Conservation (phyloP, 179 eudicot genomes). For the Camellia oleifera region DNA sequence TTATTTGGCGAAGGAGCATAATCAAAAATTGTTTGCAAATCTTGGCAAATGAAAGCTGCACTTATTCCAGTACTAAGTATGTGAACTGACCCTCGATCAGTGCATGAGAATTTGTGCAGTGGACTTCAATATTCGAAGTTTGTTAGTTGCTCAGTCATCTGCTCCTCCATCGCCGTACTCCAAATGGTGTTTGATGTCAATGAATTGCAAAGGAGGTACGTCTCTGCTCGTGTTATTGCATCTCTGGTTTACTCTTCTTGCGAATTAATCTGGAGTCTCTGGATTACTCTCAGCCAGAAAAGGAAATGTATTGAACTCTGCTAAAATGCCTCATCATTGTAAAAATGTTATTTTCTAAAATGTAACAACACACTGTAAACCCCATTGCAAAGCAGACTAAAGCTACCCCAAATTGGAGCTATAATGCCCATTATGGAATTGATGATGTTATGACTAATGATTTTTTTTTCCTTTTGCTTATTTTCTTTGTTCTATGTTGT, state of each 20-base stretch:
- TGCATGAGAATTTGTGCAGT: too few relatives aligned
- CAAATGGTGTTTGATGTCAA: neutral
- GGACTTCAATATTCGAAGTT: neutral
- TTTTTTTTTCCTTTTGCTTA: too few relatives aligned
- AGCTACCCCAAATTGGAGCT: too few relatives aligned
- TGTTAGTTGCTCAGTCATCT: neutral
- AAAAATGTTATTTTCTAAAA: neutral
- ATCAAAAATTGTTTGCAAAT: neutral
- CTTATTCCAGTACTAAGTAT: too few relatives aligned
- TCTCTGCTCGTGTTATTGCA: neutral
- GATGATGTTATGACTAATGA: too few relatives aligned
- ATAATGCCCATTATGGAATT: too few relatives aligned
- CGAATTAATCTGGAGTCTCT: neutral
- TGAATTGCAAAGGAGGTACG: neutral
- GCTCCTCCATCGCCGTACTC: neutral
- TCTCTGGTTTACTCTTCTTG: neutral
- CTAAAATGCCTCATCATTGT: neutral
- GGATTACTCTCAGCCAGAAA: neutral
- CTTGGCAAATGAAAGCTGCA: neutral
- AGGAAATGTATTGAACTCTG: neutral
- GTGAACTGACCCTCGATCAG: neutral
- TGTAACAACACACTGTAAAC: too few relatives aligned
- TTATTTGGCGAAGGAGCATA: constrained; percentile 39
- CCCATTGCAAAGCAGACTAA: too few relatives aligned
- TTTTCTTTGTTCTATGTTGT: too few relatives aligned